Base-by-base conservation (phyloP, 2,329 filamentous ascomycete species). In the Sclerotinia sclerotiorum region DNA sequence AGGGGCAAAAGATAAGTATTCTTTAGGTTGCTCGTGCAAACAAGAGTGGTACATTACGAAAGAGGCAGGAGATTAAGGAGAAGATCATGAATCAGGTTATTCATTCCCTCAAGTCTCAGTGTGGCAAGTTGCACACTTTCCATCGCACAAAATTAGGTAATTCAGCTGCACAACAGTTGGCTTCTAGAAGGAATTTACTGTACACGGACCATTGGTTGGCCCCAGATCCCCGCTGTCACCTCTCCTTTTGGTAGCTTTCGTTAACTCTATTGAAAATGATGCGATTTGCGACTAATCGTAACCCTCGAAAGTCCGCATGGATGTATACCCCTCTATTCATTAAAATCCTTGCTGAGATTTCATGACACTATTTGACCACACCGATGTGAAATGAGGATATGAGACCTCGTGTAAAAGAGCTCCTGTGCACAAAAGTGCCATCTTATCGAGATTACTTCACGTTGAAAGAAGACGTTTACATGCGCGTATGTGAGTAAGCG, bases 241-340 rank as follows among this genome's bases (percentile, higher is more conserved):
- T 13, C 29, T 55, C 29, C 19, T 35, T 48, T 55, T 15, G 29
- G 24, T 29, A 13, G 19, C 21, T 49, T 61, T 61, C 27, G 44
- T 35, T 35, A 17, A 48, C 32, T 49, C 21, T 7, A 61, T 48
- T 32, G 58, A 35, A 61, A 61, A 48, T 61, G 58, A 35, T 61
- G 21, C 27, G 1, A 61, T 61, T 61, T 49, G 11, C 27, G 27
- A 24, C 44, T 49, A 61, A 61, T 61, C 44, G 21, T 29, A 48
- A 19, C 19, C 19, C 27, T 8, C 21, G 32, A 61, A 11, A 17
- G 7, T 48, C 5, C 19, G 48, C 19, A 21, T 10, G 21, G 6
- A 32, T 15, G 42, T 21, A 48, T 24, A n/a, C 2, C 10, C 19
- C 35, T 49, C 27, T n/a, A 48, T 35, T 3, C 27, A 49, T 49